Evolutionary conservation across 805 yeast genomes (phyloP).

Genomic region (Kodamaea leandrae): DNA sequence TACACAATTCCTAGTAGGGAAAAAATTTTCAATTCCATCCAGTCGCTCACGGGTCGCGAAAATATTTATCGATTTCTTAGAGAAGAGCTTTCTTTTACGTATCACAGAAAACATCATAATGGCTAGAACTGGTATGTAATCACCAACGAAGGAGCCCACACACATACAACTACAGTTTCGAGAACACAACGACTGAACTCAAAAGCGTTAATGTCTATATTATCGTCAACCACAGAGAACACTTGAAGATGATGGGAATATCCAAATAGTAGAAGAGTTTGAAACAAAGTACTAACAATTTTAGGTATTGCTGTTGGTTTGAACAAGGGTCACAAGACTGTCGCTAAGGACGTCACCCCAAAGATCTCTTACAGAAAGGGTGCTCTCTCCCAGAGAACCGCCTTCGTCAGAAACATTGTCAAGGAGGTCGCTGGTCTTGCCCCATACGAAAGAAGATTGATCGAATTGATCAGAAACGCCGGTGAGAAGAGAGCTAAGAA

Average conservation of each 20-base stretch:
- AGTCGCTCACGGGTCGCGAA: constrained; percentile 6
- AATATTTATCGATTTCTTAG: constrained; percentile 8
- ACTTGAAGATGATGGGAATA: not conserved
- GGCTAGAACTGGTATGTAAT: constrained; percentile 66
- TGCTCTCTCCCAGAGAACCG: constrained; percentile 91
- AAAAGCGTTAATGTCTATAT: too few relatives aligned
- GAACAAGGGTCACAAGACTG: constrained; percentile 99
- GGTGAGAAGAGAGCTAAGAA: constrained; percentile 99
- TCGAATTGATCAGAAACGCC: constrained; percentile 99
- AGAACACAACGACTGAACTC: too few relatives aligned
- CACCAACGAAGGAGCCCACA: not conserved
- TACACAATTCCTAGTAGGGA: constrained; percentile 1
- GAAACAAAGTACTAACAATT: constrained; percentile 7
- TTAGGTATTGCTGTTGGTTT: constrained; percentile 94
- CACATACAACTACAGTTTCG: too few relatives aligned
- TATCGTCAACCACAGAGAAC: too few relatives aligned
- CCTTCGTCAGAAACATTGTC: constrained; percentile 91
- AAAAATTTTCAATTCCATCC: constrained; percentile 12
- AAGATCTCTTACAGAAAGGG: constrained; percentile 93
- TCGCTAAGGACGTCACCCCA: constrained; percentile 70
- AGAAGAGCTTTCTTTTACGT: constrained; percentile 11
- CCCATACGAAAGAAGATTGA: constrained; percentile 99
- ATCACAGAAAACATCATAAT: constrained; percentile 31
- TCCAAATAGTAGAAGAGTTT: not conserved
- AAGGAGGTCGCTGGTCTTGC: constrained; percentile 98